Conservation (phyloP, 768 basidiomycete species). For the Mycena rosella region DNA sequence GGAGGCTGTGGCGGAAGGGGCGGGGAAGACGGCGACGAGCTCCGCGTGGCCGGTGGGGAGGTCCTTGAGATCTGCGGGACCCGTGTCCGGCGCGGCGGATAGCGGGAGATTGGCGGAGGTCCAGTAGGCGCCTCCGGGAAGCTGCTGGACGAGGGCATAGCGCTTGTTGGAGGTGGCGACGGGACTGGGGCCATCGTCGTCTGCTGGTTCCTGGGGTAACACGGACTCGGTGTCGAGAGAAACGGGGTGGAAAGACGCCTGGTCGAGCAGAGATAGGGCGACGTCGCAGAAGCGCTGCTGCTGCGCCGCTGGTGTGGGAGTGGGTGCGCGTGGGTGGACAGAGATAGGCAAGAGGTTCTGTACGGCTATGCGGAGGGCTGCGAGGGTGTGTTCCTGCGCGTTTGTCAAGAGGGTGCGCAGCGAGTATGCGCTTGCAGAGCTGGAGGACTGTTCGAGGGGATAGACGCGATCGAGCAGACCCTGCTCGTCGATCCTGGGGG, state of each 20-base stretch:
- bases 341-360: constrained; percentile 77
- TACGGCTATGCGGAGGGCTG: constrained; percentile 73
- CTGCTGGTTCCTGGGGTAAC: constrained; percentile 45
- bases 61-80: constrained; percentile 57
- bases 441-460: constrained; percentile 55
- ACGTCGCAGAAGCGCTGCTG: constrained; percentile 83
- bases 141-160: constrained; percentile 84
- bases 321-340: constrained; percentile 72
- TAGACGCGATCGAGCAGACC: constrained; percentile 87
- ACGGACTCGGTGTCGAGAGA: constrained; percentile 62
- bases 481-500: constrained; percentile 73
- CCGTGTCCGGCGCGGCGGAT: constrained; percentile 47
- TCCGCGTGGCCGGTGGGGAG: constrained; percentile 78
- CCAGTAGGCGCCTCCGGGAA: constrained; percentile 86
- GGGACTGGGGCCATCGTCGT: constrained; percentile 37
- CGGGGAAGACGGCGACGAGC: constrained; percentile 79
- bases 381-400: constrained; percentile 65
- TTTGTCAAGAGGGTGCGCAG: constrained; percentile 70
- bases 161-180: constrained; percentile 53
- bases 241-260: constrained; percentile 69
- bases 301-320: constrained; percentile 73
- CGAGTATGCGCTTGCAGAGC: constrained; percentile 57
- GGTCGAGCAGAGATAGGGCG: constrained; percentile 78
- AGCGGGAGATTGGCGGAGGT: constrained; percentile 70
- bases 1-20: constrained; percentile 60